These are phyloP conservation scores for Primulina eburnea DNA, from an alignment of 257 asterid species.

Conservation along the genomic window DNA sequence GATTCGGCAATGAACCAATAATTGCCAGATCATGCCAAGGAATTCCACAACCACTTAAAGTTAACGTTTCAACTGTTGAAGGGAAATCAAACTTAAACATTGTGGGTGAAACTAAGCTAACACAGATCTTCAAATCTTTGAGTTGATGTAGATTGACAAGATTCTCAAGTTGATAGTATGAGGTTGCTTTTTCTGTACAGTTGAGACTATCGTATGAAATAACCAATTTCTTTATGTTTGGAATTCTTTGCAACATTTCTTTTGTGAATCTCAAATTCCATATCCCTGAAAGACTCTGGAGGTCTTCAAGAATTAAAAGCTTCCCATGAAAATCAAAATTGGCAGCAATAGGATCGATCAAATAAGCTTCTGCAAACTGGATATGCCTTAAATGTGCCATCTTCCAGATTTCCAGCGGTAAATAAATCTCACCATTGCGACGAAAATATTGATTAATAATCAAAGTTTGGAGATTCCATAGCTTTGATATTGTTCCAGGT, in stretches of 20 bases:
- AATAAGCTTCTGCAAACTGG: neutral
- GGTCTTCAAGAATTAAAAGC: neutral
- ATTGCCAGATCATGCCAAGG: neutral
- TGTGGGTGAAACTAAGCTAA: too few species aligned
- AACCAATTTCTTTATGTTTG: neutral
- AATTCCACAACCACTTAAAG: neutral
- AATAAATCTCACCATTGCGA: neutral
- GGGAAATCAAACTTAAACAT: neutral
- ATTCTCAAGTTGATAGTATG: neutral
- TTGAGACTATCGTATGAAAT: neutral
- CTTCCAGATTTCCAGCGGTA: constrained; percentile 28
- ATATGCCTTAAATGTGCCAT: constrained; percentile 28
- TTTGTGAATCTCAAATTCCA: neutral
- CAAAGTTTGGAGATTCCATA: constrained; percentile 21
- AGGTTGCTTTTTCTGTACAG: too few species aligned
- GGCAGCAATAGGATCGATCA: neutral
- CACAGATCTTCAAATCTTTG: neutral
- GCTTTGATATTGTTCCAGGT: constrained; percentile 19
- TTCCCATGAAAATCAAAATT: neutral
- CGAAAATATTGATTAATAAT: neutral
- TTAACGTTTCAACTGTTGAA: neutral
- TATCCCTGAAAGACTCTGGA: constrained; percentile 3
- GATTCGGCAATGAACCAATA: neutral
- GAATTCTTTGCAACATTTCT: constrained; percentile 2
- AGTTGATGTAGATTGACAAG: neutral